Base-by-base conservation (phyloP, 139 green algal species). In the Chlamydomonas applanata region DNA sequence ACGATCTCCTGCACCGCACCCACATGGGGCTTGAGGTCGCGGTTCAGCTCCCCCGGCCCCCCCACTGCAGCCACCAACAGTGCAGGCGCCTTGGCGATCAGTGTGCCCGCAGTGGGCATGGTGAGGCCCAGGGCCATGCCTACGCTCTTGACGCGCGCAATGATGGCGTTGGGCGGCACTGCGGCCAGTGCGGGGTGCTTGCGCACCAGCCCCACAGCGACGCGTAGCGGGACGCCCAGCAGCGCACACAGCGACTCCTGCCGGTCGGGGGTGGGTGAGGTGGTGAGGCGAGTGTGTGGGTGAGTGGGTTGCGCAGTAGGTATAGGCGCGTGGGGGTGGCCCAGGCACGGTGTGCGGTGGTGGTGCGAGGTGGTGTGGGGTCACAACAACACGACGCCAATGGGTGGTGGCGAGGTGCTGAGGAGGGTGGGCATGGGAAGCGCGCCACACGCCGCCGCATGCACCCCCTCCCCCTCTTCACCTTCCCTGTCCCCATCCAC, bases 151-250 rank as follows among this genome's bases (percentile, higher is more conserved):
- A 74, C 80, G 2, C 77, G 74, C 14, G 84, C 86, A 72, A 89
- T 89, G 74, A 75, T 83, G 2, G 77, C 80, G 60, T 89, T 89
- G 54, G 84, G 84, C 33, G 84, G 84, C 33, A 86, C 77, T 46
- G 80, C 71, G 32, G 61, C 78, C 68, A 89, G 63, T 9, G 71
- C 84, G 7, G 84, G 61, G 77, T 89, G 84, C 45, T 49, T 59
- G 34, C 82, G 36, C 56, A 83, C 61, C 67, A 86, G 84, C 80
- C 85, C 77, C 11, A 64, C 69, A 1, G 75, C 80, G 5, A 81
- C 64, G 36, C 45, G 34, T 4, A 70, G 13, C 9, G 74, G 64
- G 34, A 79, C 52, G 27, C 63, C 72, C 44, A 89, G 81, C 72
- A 89, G 78, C 40, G 84, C 84, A 52, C 67, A 72, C 33, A 89